Conservation (phyloP, 1,139 yeast species). For the Kurtzmaniella natalensis region DNA sequence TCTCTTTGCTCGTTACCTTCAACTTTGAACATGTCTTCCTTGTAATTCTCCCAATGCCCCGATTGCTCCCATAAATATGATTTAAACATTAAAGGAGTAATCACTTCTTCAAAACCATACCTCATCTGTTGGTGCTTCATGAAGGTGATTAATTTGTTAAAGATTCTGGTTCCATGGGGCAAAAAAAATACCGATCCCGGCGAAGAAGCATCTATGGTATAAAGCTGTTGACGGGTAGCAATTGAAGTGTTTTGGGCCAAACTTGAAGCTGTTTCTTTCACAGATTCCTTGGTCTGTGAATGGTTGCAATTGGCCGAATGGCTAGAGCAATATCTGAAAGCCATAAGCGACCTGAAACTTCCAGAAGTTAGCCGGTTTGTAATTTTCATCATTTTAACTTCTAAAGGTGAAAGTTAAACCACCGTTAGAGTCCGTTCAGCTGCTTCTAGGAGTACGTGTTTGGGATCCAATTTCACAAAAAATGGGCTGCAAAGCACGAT, state of each 20-base stretch:
- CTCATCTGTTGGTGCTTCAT: slow-evolving; percentile 81
- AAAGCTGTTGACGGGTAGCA: slow-evolving; percentile 65
- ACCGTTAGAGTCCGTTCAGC: too few relatives aligned
- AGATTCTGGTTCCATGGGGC: slow-evolving; percentile 86
- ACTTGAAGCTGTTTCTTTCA: background rate
- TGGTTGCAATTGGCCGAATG: background rate
- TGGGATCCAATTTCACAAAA: too few relatives aligned
- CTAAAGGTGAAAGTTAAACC: too few relatives aligned
- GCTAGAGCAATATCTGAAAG: background rate
- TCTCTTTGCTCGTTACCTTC: slow-evolving; percentile 44
- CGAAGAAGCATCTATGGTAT: slow-evolving; percentile 70
- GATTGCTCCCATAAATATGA: slow-evolving; percentile 83
- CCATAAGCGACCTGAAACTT: background rate
- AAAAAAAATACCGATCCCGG: slow-evolving; percentile 89
- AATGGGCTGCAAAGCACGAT: too few relatives aligned
- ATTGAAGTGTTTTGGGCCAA: slow-evolving; percentile 20
- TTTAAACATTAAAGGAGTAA: slow-evolving; percentile 88
- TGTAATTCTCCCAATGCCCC: slow-evolving; percentile 96
- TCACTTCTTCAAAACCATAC: slow-evolving; percentile 88
- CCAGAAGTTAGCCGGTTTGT: too few relatives aligned
- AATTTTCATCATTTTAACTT: too few relatives aligned
- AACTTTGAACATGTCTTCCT: slow-evolving; percentile 91
- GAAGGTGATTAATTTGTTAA: slow-evolving; percentile 71
- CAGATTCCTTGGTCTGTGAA: background rate
- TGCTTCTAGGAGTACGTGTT: too few relatives aligned